These are phyloP conservation scores for Mycena leptocephala DNA, from an alignment of 768 basidiomycete genomes.

Conservation along the genomic window DNA sequence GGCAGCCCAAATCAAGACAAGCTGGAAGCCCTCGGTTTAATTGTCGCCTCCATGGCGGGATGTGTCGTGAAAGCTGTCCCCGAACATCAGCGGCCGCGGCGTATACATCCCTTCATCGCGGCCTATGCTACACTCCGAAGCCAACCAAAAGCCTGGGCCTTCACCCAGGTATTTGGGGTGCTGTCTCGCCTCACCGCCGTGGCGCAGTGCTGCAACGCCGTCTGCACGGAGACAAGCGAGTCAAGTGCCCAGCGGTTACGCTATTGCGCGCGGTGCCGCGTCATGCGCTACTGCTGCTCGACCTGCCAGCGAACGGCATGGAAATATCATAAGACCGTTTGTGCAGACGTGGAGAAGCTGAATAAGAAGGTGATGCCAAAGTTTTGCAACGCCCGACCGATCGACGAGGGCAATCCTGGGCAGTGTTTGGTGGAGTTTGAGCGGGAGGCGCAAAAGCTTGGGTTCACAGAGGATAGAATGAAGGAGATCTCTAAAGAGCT, in stretches of 20 bases:
- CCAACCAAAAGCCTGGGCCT: neutral
- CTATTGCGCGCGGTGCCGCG: neutral
- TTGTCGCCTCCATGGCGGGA: neutral
- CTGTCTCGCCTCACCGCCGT: neutral
- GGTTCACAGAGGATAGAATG: neutral
- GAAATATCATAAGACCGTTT: neutral
- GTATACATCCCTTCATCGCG: neutral
- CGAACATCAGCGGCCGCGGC: neutral
- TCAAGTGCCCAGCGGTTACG: neutral
- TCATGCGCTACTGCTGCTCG: slow-evolving; percentile 10
- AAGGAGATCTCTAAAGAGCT: neutral
- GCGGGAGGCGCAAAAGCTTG: slow-evolving; percentile 3
- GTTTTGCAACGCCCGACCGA: neutral
- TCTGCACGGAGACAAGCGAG: slow-evolving; percentile 10
- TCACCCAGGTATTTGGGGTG: neutral
- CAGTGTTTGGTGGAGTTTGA: neutral
- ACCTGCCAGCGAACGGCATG: neutral
- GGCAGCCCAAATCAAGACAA: neutral
- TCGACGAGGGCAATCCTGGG: neutral
- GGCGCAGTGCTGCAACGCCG: neutral
- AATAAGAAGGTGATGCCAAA: neutral
- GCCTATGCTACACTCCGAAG: neutral
- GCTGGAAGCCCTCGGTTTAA: neutral
- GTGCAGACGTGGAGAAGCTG: neutral
- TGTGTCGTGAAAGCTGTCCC: neutral